Percentiles rank a stretch among this genome's conserved stretches.
Conservation (phyloP, 768 basidiomycete species). For the Pulveroboletus sp. region DNA sequence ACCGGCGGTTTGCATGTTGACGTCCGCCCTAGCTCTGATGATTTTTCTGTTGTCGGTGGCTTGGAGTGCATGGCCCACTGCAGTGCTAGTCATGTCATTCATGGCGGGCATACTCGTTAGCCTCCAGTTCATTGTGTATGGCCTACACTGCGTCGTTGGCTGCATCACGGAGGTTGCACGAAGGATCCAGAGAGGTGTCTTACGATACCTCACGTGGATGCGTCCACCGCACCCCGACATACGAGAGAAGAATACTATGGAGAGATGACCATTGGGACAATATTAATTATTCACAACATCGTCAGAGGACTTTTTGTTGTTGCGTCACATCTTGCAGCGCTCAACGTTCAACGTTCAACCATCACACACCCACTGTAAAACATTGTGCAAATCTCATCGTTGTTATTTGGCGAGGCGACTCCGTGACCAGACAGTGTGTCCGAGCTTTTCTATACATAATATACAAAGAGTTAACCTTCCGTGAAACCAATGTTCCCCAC, state of each 20-base stretch:
- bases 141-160: constrained; percentile 30
- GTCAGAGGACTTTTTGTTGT: neutral
- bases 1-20: constrained; percentile 58
- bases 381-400: too few species aligned
- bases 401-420: neutral
- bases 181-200: constrained; percentile 9
- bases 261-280: neutral
- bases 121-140: constrained; percentile 64
- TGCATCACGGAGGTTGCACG: constrained; percentile 8
- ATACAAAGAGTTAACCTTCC: neutral
- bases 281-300: neutral
- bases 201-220: constrained; percentile 12
- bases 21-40: constrained; percentile 55
- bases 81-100: constrained; percentile 56
- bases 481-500: neutral
- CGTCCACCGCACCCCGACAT: constrained; percentile 7
- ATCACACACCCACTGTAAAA: too few species aligned
- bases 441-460: neutral
- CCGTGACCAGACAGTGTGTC: neutral
- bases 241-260: constrained; percentile 6
- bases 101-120: constrained; percentile 54
- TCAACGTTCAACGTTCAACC: too few species aligned
- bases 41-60: constrained; percentile 58
- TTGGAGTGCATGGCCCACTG: constrained; percentile 59
- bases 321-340: neutral